These are phyloP conservation scores for Fusarium fujikuroi DNA, from an alignment of 2,329 filamentous ascomycete species.

Conservation along the genomic window DNA sequence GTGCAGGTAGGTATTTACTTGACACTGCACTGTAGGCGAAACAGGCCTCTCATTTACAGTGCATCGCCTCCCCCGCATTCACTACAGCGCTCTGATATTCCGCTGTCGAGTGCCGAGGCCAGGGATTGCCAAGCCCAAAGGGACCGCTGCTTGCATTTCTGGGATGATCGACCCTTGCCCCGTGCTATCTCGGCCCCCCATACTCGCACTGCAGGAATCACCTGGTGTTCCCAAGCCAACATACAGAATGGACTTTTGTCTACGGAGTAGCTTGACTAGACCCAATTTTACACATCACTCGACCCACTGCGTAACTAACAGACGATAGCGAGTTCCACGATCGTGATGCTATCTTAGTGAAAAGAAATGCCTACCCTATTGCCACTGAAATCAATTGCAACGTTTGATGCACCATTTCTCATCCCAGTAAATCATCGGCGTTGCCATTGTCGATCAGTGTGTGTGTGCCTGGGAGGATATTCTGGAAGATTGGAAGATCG, in stretches of 20 bases:
- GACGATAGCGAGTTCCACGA: not conserved
- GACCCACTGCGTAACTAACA: not conserved
- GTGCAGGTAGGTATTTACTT: not conserved
- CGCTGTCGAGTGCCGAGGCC: conserved; percentile 8
- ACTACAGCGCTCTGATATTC: not conserved
- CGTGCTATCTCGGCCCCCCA: not conserved
- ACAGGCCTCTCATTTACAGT: not conserved
- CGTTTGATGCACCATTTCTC: not conserved
- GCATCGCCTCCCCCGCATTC: conserved; percentile 15
- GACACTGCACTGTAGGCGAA: not conserved
- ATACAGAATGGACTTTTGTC: conserved; percentile 27
- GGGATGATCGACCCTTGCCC: not conserved
- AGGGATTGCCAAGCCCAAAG: not conserved
- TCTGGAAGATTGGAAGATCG: conserved; percentile 9
- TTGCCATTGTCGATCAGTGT: conserved; percentile 7
- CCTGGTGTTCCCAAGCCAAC: conserved; percentile 1
- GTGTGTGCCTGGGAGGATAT: not conserved
- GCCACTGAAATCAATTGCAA: not conserved
- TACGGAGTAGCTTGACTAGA: not conserved
- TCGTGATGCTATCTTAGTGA: not conserved
- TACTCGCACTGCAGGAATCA: not conserved
- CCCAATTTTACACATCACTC: conserved; percentile 1
- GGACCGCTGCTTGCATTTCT: not conserved
- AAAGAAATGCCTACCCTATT: not conserved
- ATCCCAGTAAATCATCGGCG: not conserved